A percentile compares a stretch with the other conserved stretches of the same genome.
phyloP scores from a whole-genome alignment of 2,329 filamentous ascomycete species.

The Clonostachys solani region DNA sequence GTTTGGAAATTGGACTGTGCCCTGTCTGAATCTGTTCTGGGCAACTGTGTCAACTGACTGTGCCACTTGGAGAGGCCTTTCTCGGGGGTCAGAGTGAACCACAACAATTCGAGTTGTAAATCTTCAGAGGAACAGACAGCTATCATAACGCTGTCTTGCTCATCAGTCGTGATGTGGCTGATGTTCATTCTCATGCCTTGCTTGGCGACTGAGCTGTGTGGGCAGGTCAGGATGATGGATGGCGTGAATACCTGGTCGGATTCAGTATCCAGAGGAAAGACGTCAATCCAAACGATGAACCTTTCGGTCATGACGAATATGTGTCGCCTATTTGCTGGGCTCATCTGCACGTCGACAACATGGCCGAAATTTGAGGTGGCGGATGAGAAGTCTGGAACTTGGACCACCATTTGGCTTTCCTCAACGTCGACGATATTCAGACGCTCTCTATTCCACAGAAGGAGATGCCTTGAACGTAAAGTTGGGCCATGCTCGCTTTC shows the following conservation, averaged over 20 bases:
- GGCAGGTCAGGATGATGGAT: constrained; percentile 17
- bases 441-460: constrained; percentile 29
- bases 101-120: constrained; percentile 25
- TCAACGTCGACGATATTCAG: constrained; percentile 28
- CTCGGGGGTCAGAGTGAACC: constrained; percentile 18
- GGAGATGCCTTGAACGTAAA: constrained; percentile 14
- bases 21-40: constrained; percentile 6
- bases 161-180: constrained; percentile 12
- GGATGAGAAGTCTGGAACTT: constrained; percentile 17
- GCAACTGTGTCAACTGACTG: constrained; percentile 22
- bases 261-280: constrained; percentile 15
- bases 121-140: constrained; percentile 23
- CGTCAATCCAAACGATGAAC: constrained; percentile 42
- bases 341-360: constrained; percentile 52
- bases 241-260: constrained; percentile 9
- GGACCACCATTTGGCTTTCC: constrained; percentile 13
- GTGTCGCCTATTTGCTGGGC: constrained; percentile 39
- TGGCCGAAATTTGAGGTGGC: constrained; percentile 11
- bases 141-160: constrained; percentile 17
- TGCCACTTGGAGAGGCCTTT: constrained; percentile 27
- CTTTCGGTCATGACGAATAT: constrained; percentile 55
- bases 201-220: constrained; percentile 17
- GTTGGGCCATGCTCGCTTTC: constrained; percentile 2
- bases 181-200: constrained; percentile 19
- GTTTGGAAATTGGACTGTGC: constrained; percentile 1